Evolutionary conservation across 768 basidiomycete genomes (phyloP), one percentile per base, ranked within the genome.

Genomic region (Termitomyces sp.): DNA sequence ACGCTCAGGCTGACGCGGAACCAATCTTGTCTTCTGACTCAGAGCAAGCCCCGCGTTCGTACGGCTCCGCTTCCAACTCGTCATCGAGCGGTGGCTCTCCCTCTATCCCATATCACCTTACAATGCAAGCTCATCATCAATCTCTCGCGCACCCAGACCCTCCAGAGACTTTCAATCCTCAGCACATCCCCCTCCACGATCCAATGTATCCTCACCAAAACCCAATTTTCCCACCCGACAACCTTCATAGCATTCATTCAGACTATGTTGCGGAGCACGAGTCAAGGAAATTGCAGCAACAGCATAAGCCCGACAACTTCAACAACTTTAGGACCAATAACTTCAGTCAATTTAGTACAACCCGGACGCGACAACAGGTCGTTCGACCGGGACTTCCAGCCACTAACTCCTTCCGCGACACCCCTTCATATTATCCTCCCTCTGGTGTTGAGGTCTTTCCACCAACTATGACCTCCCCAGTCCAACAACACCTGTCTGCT

Each of bases 1-100:
- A 93, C 82, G 88, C 86, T 55, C 86, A 90, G 73, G 89, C 87
- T 51, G 90, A 92, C 82, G 82, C 88, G 56, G 89, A 91, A 71
- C 88, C 87, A 47, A 69, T 79, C 56, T 79, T 73, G 36, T 76
- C 80, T 50, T 74, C 81, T 61, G 83, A 84, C 72, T 77, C 80
- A 56, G 78, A 84, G 69, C 68, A 72, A 55, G 72, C 81, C 59
- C 68, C 79, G 58, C 68, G 74, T 56, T 76, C 80, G 3, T 78
- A 79, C 70, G 75, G 76, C 53, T 76, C 84, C 44, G 63, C 79
- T 26, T 80, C 85, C 9, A 79, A 80, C 62, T 76, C 84, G 4
- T 82, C 83, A 48, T 81, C 85, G 42, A 60, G 63, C 42, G 66
- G 61, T 40, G 77, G 75, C 57, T 83, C 83, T 59, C 82, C 85